Base-by-base conservation (phyloP, 352 stramenopile species). In the Phytophthora pseudosyringae region DNA sequence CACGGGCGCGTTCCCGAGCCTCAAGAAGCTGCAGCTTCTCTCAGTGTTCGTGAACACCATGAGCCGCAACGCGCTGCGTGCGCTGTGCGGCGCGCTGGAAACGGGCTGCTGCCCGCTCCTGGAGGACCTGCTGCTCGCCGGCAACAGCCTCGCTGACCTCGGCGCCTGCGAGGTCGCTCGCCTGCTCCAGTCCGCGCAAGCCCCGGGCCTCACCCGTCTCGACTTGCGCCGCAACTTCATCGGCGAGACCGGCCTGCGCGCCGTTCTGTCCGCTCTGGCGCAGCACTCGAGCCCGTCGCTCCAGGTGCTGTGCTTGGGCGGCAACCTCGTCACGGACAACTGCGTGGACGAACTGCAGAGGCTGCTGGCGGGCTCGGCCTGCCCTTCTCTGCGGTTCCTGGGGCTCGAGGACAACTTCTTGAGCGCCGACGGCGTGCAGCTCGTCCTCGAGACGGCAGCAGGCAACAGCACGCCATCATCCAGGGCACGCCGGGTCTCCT, bases 391-490 rank as follows among this genome's bases (percentile, higher is more conserved):
- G 49, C 73, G 76, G 4, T 94, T 94, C 44, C 71, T 94, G 26
- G 86, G 86, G 0, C 75, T 94, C 9, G 86, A 94, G 48, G 83
- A 93, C 67, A 94, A 94, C 53, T 94, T 91, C 54, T 61, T 94
- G 46, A 90, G 82, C 26, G 67, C 71, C 10, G 53, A 78, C 29
- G 81, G 83, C 7, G 83, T 93, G 21, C 77, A 90, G 36, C 73
- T 65, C 28, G 84, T 94, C 38, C 79, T 93, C 15, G 59, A 88
- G 36, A 78, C 78, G 4, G 84, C 84, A 46, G 55, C 64, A 15
- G 61, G 77, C 9, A 67, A 49, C 16, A 78, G 54, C 31, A 80
- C 64, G 13, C 71, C 83, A 59, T 70, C 78, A n/a, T 75, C 77
- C 2, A 78, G 80, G 46, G 50, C 80, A 29, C 82, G 84, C 57